These are phyloP conservation scores for Candida railenensis DNA, from an alignment of 805 yeast genomes.

Conservation along the genomic window DNA sequence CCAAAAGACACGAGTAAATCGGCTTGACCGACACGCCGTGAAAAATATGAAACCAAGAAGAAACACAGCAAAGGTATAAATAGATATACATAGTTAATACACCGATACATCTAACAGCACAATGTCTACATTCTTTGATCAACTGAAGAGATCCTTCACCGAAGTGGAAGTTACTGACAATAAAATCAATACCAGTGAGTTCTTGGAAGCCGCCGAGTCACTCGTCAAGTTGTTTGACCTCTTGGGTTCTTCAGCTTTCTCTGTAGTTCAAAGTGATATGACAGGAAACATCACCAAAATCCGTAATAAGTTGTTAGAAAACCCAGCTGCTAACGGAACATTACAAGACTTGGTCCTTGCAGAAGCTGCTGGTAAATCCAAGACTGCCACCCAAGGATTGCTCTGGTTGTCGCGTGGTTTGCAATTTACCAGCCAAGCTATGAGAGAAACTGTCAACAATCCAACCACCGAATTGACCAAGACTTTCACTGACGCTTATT, in stretches of 20 bases:
- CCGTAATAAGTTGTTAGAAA: conserved; percentile 59
- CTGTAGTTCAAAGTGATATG: conserved; percentile 85
- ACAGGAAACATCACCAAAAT: conserved; percentile 81
- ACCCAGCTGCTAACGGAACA: conserved; percentile 64
- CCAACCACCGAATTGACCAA: conserved; percentile 65
- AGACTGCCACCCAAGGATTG: conserved; percentile 87
- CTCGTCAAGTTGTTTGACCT: conserved; percentile 80
- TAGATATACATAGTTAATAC: conserved; percentile 3
- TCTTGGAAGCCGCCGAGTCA: conserved; percentile 81
- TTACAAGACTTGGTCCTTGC: conserved; percentile 74
- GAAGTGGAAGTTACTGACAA: conserved; percentile 68
- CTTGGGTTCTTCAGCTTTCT: conserved; percentile 80
- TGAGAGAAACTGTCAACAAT: conserved; percentile 72
- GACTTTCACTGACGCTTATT: conserved; percentile 83
- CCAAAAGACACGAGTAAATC: not conserved
- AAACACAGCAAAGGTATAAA: too few species aligned
- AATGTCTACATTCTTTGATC: conserved; percentile 80
- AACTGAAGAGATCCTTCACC: conserved; percentile 67
- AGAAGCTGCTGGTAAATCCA: conserved; percentile 66
- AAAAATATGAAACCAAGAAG: not conserved
- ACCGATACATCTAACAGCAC: conserved; percentile 8
- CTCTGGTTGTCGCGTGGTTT: conserved; percentile 85
- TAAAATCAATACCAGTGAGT: conserved; percentile 70
- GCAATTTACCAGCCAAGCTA: conserved; percentile 86
- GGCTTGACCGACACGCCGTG: not conserved